A percentile compares a stretch with the other conserved stretches of the same genome.
These are phyloP conservation scores for Elasticomyces elasticus DNA, from an alignment of 495 filamentous ascomycete genomes.

Conservation along the genomic window DNA sequence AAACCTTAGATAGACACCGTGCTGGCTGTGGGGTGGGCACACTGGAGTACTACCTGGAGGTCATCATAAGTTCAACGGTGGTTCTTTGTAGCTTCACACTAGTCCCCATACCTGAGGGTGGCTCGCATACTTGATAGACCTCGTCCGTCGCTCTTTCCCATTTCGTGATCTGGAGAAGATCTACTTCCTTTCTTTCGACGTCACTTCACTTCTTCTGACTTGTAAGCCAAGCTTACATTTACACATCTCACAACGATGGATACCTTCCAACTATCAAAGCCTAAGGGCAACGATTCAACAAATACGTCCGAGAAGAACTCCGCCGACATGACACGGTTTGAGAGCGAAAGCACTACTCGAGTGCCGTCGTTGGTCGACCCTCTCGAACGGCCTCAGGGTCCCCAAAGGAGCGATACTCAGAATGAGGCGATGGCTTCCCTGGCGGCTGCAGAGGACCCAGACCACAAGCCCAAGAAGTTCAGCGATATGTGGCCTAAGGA, in stretches of 20 bases:
- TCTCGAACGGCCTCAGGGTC: background rate
- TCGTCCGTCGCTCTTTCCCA: too few relatives aligned
- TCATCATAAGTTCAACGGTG: too few relatives aligned
- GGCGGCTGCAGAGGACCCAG: background rate
- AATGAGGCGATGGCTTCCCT: background rate
- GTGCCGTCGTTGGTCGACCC: background rate
- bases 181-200: too few relatives aligned
- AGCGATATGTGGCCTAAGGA: slow-evolving; percentile 32
- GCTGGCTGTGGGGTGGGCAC: too few relatives aligned
- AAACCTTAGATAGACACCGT: too few relatives aligned
- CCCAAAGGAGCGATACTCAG: too few relatives aligned
- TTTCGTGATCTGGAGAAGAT: too few relatives aligned
- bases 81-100: too few relatives aligned
- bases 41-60: too few relatives aligned
- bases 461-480: slow-evolving; percentile 20
- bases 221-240: background rate
- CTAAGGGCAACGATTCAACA: background rate
- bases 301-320: background rate
- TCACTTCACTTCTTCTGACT: background rate
- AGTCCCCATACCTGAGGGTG: too few relatives aligned
- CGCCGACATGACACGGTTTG: background rate
- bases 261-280: background rate
- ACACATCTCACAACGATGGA: background rate
- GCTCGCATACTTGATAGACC: too few relatives aligned
- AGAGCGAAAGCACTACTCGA: background rate